Percentiles rank a stretch among this genome's conserved stretches.
These are phyloP conservation scores for Lachancea waltii DNA, from an alignment of 805 yeast species.

Conservation along the genomic window DNA sequence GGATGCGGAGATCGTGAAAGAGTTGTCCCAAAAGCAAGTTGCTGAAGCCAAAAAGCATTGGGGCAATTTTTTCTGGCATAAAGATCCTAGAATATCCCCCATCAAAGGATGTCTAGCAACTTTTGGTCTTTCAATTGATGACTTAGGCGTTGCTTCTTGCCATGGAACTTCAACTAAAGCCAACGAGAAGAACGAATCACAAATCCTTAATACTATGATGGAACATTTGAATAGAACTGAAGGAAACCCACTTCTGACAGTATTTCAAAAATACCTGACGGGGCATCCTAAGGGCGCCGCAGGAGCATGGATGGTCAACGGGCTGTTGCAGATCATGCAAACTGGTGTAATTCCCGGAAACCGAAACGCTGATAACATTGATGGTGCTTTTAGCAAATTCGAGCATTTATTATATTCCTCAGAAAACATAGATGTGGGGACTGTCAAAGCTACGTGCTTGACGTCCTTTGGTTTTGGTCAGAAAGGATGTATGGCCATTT, in stretches of 20 bases:
- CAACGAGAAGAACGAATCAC: slow-evolving; percentile 90
- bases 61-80: slow-evolving; percentile 82
- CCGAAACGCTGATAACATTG: slow-evolving; percentile 91
- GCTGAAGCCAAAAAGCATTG: slow-evolving; percentile 79
- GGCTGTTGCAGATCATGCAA: slow-evolving; percentile 81
- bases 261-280: slow-evolving; percentile 91
- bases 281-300: slow-evolving; percentile 99
- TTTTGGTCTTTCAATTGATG: slow-evolving; percentile 82
- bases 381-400: slow-evolving; percentile 61
- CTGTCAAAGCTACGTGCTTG: slow-evolving; percentile 85
- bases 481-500: slow-evolving; percentile 90
- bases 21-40: slow-evolving; percentile 72
- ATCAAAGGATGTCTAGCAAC: slow-evolving; percentile 88
- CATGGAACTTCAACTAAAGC: slow-evolving; percentile 98
- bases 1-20: slow-evolving; percentile 44
- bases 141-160: slow-evolving; percentile 86
- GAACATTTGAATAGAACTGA: slow-evolving; percentile 81
- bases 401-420: slow-evolving; percentile 85
- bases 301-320: slow-evolving; percentile 98
- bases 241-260: slow-evolving; percentile 90
- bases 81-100: slow-evolving; percentile 86
- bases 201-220: slow-evolving; percentile 79
- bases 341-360: slow-evolving; percentile 91
- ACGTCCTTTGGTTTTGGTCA: slow-evolving; percentile 97
- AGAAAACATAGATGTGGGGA: slow-evolving; percentile 78